Conservation (phyloP, 768 basidiomycete genomes). For the Tricholomella constricta region DNA sequence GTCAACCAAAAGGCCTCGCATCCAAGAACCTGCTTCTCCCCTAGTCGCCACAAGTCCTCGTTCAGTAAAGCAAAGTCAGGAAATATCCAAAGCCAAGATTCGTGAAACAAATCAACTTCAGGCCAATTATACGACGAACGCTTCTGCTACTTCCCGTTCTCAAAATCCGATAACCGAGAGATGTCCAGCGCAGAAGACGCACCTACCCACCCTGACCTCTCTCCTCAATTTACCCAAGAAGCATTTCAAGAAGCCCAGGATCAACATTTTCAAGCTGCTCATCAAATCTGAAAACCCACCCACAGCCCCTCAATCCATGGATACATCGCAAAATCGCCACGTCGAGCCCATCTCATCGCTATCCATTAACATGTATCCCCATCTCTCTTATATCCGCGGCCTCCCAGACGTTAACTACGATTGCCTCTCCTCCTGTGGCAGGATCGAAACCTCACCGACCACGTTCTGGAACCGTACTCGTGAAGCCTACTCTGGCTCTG, state of each 20-base stretch:
- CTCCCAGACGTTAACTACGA: neutral
- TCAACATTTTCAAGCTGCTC: neutral
- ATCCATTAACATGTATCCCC: neutral
- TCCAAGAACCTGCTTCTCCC: neutral
- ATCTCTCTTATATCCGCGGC: neutral
- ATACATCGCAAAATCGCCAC: neutral
- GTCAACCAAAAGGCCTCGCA: constrained; percentile 9
- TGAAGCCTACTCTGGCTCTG: constrained; percentile 5
- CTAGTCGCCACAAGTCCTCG: neutral
- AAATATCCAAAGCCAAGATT: neutral
- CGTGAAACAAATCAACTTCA: neutral
- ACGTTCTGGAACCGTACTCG: constrained; percentile 16
- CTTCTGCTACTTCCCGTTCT: neutral
- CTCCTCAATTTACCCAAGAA: neutral
- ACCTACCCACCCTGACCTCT: neutral
- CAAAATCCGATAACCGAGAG: neutral
- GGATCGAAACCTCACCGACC: neutral
- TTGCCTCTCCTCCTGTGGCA: neutral
- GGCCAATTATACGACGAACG: neutral
- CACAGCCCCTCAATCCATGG: too few species aligned
- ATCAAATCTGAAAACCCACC: neutral
- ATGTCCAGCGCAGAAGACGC: neutral
- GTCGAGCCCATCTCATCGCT: neutral
- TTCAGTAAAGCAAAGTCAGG: neutral
- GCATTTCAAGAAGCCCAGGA: neutral